Conservation (phyloP, 441 rosid species). For the Brassica balearica region DNA sequence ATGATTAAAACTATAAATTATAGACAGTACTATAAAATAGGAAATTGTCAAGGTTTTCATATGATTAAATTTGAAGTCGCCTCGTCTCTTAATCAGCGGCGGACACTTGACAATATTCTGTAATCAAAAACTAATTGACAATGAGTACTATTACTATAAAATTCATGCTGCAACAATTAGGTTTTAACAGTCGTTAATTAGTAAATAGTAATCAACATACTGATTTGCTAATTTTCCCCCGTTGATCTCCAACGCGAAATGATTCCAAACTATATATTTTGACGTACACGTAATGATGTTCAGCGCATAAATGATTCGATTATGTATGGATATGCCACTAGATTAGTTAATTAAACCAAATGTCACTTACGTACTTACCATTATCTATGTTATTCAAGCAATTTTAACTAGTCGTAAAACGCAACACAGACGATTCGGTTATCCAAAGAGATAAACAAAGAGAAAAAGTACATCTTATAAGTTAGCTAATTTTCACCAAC, state of each 20-base stretch:
- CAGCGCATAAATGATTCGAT: slow-evolving; percentile 11
- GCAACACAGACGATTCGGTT: background rate
- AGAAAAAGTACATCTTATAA: slow-evolving; percentile 14
- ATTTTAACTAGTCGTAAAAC: slow-evolving; percentile 16
- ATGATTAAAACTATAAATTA: too few relatives aligned
- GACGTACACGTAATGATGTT: slow-evolving; percentile 32
- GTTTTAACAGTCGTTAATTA: background rate
- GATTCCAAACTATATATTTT: slow-evolving; percentile 1
- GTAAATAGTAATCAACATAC: slow-evolving; percentile 14
- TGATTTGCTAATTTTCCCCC: background rate
- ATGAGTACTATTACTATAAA: background rate
- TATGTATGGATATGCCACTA: slow-evolving; percentile 19
- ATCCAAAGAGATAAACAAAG: slow-evolving; percentile 12
- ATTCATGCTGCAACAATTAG: background rate
- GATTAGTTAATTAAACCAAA: slow-evolving; percentile 6
- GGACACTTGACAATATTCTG: too few relatives aligned
- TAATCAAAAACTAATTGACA: too few relatives aligned
- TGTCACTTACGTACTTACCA: slow-evolving; percentile 11
- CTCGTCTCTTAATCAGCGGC: too few relatives aligned
- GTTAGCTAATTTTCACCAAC: slow-evolving; percentile 31
- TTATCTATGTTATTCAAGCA: slow-evolving; percentile 12
- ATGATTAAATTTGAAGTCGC: too few relatives aligned
- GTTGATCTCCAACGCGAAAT: background rate
- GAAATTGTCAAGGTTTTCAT: too few relatives aligned
- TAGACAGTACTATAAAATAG: too few relatives aligned